Conservation (phyloP, 2,329 filamentous ascomycete species). For the Apiospora marii region DNA sequence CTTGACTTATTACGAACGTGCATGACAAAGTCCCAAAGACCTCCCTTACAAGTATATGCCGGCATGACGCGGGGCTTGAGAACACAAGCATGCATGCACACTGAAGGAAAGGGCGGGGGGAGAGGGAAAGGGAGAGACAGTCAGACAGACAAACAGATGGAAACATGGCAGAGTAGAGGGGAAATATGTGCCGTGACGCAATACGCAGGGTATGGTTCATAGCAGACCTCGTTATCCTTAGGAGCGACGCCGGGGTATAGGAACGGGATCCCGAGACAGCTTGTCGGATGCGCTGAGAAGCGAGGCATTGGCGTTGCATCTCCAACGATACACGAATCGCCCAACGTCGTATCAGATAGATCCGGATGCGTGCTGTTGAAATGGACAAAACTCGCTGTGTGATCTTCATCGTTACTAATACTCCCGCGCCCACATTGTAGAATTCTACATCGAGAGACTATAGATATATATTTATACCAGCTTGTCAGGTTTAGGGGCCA, state of each 20-base stretch:
- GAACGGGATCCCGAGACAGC: neutral
- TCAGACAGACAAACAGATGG: neutral
- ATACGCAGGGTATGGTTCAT: neutral
- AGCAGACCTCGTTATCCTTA: neutral
- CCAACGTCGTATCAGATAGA: neutral
- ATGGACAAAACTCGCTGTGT: neutral
- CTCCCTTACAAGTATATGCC: neutral
- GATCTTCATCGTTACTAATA: neutral
- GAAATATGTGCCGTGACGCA: neutral
- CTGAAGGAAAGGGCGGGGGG: neutral
- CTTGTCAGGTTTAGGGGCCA: neutral
- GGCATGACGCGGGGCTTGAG: neutral
- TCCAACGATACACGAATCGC: slow-evolving; percentile 18
- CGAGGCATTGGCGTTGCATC: neutral
- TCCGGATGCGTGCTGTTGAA: neutral
- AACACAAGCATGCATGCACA: neutral
- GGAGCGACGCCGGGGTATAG: neutral
- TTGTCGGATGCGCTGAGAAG: no score
- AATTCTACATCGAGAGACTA: neutral
- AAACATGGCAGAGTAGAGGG: neutral
- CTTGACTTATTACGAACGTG: neutral
- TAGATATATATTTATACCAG: neutral
- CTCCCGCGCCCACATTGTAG: neutral
- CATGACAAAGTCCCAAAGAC: slow-evolving; percentile 4
- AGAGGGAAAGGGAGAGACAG: neutral